Evolutionary conservation across 106 monocot genomes (phyloP).

Genomic region (Dendrobium officinale): DNA sequence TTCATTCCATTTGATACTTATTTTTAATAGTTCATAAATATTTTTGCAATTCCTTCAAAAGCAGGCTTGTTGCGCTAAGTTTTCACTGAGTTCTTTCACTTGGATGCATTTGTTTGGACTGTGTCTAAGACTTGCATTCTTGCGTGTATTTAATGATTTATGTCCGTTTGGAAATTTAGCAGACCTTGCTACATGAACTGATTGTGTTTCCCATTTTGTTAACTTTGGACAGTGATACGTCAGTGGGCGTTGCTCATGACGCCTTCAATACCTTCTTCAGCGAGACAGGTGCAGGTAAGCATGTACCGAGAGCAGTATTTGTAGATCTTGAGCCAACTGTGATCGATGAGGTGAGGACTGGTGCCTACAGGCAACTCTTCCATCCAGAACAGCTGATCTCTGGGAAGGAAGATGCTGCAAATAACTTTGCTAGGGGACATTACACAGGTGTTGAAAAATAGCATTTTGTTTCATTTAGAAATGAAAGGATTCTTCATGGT

Average conservation of each 20-base stretch:
- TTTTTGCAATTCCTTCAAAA: no score
- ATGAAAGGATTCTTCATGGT: neutral
- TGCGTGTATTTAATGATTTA: neutral
- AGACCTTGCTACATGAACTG: neutral
- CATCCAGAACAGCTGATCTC: slow-evolving; percentile 64
- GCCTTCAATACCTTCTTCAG: slow-evolving; percentile 88
- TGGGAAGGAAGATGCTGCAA: slow-evolving; percentile 63
- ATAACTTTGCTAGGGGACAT: slow-evolving; percentile 73
- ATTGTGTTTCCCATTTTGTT: neutral
- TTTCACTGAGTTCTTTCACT: neutral
- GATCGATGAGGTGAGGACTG: slow-evolving; percentile 61
- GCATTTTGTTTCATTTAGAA: neutral
- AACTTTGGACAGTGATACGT: slow-evolving; percentile 33
- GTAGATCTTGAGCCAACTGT: slow-evolving; percentile 71
- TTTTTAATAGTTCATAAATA: no score
- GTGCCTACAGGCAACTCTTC: slow-evolving; percentile 56
- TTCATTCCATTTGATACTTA: no score
- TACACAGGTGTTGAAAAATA: slow-evolving; percentile 51
- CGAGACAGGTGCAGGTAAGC: slow-evolving; percentile 76
- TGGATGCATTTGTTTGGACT: neutral
- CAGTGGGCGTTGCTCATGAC: slow-evolving; percentile 48
- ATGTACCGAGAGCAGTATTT: slow-evolving; percentile 61
- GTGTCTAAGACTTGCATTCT: neutral
- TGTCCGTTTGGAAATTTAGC: no score
- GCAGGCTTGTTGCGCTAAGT: neutral